phyloP scores from a whole-genome alignment of 2,329 filamentous ascomycete species.

The Chaetoscypha palmicola region DNA sequence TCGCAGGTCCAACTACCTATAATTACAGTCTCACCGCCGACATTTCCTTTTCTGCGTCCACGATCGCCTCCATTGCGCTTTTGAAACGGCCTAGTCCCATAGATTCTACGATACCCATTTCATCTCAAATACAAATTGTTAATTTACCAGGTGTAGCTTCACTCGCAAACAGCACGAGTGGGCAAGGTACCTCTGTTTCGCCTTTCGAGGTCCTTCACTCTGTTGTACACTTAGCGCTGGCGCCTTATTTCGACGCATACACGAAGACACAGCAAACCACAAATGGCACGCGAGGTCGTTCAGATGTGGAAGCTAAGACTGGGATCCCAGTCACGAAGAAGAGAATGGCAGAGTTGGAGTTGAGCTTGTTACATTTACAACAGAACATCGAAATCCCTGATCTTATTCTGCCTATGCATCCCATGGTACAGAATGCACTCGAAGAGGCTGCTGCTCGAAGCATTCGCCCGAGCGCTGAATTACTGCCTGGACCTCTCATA shows the following conservation, averaged over 20 bases:
- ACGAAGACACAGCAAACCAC: conserved; percentile 70
- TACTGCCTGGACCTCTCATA: conserved; percentile 68
- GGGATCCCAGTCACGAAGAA: conserved; percentile 97
- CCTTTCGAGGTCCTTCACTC: conserved; percentile 92
- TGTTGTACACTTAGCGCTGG: conserved; percentile 81
- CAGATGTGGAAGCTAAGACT: conserved; percentile 84
- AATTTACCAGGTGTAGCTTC: conserved; percentile 80
- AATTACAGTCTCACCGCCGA: conserved; percentile 77
- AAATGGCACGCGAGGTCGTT: conserved; percentile 61
- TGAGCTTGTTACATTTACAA: conserved; percentile 84
- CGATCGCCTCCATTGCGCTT: conserved; percentile 77
- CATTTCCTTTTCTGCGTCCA: conserved; percentile 71
- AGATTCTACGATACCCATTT: conserved; percentile 73
- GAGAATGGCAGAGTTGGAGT: conserved; percentile 87
- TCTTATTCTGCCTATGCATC: conserved; percentile 78
- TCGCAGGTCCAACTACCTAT: conserved; percentile 48
- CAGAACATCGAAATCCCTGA: conserved; percentile 98
- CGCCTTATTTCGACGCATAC: conserved; percentile 95
- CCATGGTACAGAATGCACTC: conserved; percentile 77
- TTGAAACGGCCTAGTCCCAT: conserved; percentile 86
- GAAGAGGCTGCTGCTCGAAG: conserved; percentile 66
- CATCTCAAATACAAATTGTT: conserved; percentile 84
- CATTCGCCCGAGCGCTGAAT: conserved; percentile 65
- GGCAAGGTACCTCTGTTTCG: conserved; percentile 66
- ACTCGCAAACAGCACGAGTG: conserved; percentile 51